Conservation (phyloP, 1,139 yeast genomes). For the Debaryomycetaceae sp. region DNA sequence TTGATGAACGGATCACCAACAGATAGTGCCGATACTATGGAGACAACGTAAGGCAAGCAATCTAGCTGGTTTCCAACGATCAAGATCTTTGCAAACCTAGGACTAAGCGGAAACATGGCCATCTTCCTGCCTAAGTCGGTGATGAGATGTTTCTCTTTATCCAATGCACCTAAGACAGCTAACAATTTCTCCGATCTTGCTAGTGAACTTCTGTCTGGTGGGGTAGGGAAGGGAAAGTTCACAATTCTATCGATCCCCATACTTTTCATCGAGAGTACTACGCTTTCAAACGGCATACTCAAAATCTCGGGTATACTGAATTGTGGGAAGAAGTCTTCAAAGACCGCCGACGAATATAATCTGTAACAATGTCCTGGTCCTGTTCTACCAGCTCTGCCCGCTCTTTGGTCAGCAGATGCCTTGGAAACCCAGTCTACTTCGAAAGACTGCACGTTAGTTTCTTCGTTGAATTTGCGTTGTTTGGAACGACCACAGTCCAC, state of each 20-base stretch:
- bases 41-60: conserved; percentile 82
- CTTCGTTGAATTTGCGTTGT: conserved; percentile 78
- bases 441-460: conserved; percentile 89
- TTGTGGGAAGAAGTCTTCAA: conserved; percentile 77
- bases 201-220: conserved; percentile 68
- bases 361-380: conserved; percentile 99
- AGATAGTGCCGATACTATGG: conserved; percentile 87
- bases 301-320: conserved; percentile 87
- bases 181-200: conserved; percentile 66
- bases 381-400: conserved; percentile 99
- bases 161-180: conserved; percentile 76
- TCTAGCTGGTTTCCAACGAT: conserved; percentile 83
- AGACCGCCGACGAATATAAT: conserved; percentile 91
- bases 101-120: conserved; percentile 91
- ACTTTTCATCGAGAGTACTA: conserved; percentile 89
- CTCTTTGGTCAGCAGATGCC: conserved; percentile 92
- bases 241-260: conserved; percentile 92
- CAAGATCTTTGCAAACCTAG: conserved; percentile 87
- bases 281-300: conserved; percentile 95
- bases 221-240: conserved; percentile 96
- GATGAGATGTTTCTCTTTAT: conserved; percentile 42
- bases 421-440: conserved; percentile 91
- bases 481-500: conserved; percentile 94
- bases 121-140: conserved; percentile 81
- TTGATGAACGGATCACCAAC: conserved; percentile 89